Evolutionary conservation across 2,329 filamentous ascomycete species (phyloP).

Genomic region (Cyclaneusma minus): DNA sequence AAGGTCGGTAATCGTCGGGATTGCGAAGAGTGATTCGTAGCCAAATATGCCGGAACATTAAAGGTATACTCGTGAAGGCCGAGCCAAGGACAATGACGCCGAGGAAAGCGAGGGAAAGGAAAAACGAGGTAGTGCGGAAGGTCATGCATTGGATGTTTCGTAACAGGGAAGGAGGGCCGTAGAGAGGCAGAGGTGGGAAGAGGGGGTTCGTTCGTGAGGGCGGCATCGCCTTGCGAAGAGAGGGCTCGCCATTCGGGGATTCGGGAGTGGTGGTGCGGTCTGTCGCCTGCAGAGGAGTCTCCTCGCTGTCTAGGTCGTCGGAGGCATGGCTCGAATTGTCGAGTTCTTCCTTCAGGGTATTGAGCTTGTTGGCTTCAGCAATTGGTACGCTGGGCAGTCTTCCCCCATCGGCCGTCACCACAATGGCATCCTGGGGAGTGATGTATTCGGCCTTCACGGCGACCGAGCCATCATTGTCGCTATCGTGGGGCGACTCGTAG

Average conservation of each 20-base stretch:
- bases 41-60: slow-evolving; percentile 30
- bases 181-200: slow-evolving; percentile 72
- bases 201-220: slow-evolving; percentile 61
- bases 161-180: slow-evolving; percentile 57
- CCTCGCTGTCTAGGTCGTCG: slow-evolving; percentile 9
- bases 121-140: slow-evolving; percentile 53
- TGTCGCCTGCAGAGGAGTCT: slow-evolving; percentile 14
- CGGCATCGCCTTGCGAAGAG: slow-evolving; percentile 34
- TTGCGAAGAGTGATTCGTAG: slow-evolving; percentile 41
- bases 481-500: slow-evolving; percentile 16
- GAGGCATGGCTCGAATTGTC: no score
- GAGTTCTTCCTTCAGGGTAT: slow-evolving; percentile 38
- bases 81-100: slow-evolving; percentile 61
- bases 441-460: slow-evolving; percentile 48
- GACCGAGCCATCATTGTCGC: slow-evolving; percentile 21
- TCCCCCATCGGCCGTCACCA: slow-evolving; percentile 51
- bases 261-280: not conserved
- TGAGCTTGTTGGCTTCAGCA: slow-evolving; percentile 55
- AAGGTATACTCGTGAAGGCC: slow-evolving; percentile 48
- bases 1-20: slow-evolving; percentile 45
- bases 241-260: slow-evolving; percentile 23
- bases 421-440: slow-evolving; percentile 57
- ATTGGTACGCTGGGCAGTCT: slow-evolving; percentile 54
- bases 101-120: slow-evolving; percentile 67
- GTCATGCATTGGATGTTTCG: slow-evolving; percentile 47